phyloP scores from a whole-genome alignment of 2,329 filamentous ascomycete genomes.

The Delphinella strobiligena region DNA sequence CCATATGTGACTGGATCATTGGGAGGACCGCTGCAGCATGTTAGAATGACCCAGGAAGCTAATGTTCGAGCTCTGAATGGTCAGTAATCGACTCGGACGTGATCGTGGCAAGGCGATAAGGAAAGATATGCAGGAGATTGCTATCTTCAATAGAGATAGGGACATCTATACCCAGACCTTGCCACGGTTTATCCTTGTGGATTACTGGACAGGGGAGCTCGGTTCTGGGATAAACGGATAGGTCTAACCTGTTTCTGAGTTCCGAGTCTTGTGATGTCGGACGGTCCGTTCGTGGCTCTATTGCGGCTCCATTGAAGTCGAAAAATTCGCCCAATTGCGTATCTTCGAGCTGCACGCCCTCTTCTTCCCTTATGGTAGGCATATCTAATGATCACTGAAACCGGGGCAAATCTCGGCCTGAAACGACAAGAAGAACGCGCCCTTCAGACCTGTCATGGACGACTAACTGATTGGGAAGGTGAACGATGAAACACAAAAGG shows the following conservation, averaged over 20 bases:
- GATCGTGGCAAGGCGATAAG: neutral
- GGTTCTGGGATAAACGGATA: neutral
- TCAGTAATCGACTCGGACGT: neutral
- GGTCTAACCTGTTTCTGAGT: conserved; percentile 3
- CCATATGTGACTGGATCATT: neutral
- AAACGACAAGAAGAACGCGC: neutral
- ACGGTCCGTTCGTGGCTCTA: neutral
- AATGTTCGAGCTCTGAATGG: neutral
- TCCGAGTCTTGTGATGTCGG: neutral
- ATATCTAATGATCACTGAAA: neutral
- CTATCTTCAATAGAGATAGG: too few relatives aligned
- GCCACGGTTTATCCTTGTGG: neutral
- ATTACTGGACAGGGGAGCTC: neutral
- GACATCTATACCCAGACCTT: too few relatives aligned
- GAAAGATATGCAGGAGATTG: neutral
- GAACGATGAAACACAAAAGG: neutral
- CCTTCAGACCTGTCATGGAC: neutral
- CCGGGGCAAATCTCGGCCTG: neutral
- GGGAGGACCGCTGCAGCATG: conserved; percentile 1
- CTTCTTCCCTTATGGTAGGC: neutral
- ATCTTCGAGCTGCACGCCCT: conserved; percentile 1
- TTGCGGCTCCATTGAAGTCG: conserved; percentile 8
- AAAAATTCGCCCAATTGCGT: conserved; percentile 9
- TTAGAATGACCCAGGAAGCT: conserved; percentile 1
- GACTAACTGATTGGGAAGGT: neutral